phyloP scores from a whole-genome alignment of 2,329 filamentous ascomycete genomes.

The Monilinia laxa region DNA sequence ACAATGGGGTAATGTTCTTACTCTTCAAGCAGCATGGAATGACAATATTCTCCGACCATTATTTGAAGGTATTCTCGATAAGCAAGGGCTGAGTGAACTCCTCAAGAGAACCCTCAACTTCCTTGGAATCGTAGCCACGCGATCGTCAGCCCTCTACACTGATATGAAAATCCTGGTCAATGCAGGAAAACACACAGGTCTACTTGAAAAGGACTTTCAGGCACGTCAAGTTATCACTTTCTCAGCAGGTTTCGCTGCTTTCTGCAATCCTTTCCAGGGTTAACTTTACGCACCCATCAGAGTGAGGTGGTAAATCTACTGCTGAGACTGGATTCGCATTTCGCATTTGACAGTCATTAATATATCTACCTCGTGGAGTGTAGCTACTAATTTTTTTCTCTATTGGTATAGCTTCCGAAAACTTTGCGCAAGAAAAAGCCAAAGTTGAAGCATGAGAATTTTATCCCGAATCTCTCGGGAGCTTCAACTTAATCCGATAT shows the following conservation, averaged over 20 bases:
- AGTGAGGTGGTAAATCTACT: conserved; percentile 13
- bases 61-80: conserved; percentile 58
- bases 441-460: conserved; percentile 16
- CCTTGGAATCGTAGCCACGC: conserved; percentile 65
- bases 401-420: conserved; percentile 8
- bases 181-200: conserved; percentile 30
- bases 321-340: conserved; percentile 4
- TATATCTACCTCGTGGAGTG: conserved; percentile 11
- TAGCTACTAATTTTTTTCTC: conserved; percentile 13
- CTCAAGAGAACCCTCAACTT: conserved; percentile 75
- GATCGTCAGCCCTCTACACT: conserved; percentile 70
- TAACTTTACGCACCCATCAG: conserved; percentile 9
- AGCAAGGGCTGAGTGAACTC: conserved; percentile 56
- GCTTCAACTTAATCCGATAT: conserved; percentile 9
- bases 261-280: conserved; percentile 3
- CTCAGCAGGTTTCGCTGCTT: conserved; percentile 19
- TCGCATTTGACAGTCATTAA: neutral
- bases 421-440: neutral
- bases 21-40: conserved; percentile 78
- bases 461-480: neutral
- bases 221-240: conserved; percentile 23
- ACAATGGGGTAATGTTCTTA: conserved; percentile 94
- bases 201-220: conserved; percentile 24
- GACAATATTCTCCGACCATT: conserved; percentile 60
- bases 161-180: conserved; percentile 71